phyloP scores from a whole-genome alignment of 1,284 basidiomycete genomes.

The Neonothopanus nambi region DNA sequence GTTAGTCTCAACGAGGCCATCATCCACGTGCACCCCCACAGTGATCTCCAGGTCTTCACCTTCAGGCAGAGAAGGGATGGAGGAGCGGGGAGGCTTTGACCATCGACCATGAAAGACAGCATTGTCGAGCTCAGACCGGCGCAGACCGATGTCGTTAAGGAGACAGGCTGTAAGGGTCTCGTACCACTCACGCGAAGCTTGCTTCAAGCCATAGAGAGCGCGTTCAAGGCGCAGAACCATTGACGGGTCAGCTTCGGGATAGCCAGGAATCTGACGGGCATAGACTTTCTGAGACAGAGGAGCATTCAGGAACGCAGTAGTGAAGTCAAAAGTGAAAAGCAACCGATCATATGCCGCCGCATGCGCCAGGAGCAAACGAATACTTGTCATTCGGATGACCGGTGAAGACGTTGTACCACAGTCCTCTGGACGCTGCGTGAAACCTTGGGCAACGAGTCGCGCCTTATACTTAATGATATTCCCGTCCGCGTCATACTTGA shows the following conservation, averaged over 20 bases:
- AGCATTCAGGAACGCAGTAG: slow-evolving; percentile 36
- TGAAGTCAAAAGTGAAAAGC: slow-evolving; percentile 30
- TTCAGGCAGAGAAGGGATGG: neutral
- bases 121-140: slow-evolving; percentile 22
- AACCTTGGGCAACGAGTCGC: slow-evolving; percentile 36
- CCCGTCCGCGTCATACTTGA: slow-evolving; percentile 29
- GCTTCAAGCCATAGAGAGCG: slow-evolving; percentile 38
- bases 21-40: slow-evolving; percentile 6
- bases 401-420: slow-evolving; percentile 38
- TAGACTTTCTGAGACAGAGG: slow-evolving; percentile 32
- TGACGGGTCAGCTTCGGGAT: slow-evolving; percentile 14
- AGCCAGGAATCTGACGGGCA: slow-evolving; percentile 31
- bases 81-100: neutral
- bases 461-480: slow-evolving; percentile 30
- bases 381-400: slow-evolving; percentile 27
- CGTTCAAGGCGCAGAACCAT: slow-evolving; percentile 21
- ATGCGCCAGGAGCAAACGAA: slow-evolving; percentile 31
- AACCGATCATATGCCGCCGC: slow-evolving; percentile 27
- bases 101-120: slow-evolving; percentile 18
- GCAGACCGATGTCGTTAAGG: slow-evolving; percentile 27
- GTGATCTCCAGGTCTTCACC: neutral
- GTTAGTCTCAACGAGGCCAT: slow-evolving; percentile 3
- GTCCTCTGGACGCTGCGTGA: slow-evolving; percentile 29
- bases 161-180: slow-evolving; percentile 21
- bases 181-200: slow-evolving; percentile 36